These are phyloP conservation scores for Triangularia verruculosa DNA, from an alignment of 2,329 filamentous ascomycete species.

Conservation along the genomic window DNA sequence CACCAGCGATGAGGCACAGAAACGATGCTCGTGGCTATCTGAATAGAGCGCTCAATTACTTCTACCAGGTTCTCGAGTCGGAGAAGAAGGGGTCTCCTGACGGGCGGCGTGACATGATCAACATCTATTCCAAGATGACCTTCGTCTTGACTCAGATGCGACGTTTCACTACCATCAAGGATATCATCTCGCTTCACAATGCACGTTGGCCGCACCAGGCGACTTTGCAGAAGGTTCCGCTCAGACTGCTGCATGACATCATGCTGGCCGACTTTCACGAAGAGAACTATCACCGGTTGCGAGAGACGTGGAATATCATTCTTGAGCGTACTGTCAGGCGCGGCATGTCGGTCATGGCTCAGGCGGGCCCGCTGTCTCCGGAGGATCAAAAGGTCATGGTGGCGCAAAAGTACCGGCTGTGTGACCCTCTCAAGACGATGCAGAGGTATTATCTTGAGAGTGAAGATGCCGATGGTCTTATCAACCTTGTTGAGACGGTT, in stretches of 20 bases:
- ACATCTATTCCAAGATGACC: conserved; percentile 41
- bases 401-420: conserved; percentile 51
- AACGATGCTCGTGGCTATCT: conserved; percentile 29
- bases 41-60: conserved; percentile 35
- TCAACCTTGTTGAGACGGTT: conserved; percentile 53
- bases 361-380: conserved; percentile 21
- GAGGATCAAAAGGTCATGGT: conserved; percentile 37
- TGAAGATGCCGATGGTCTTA: conserved; percentile 46
- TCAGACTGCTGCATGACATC: conserved; percentile 58
- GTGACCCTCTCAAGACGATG: conserved; percentile 49
- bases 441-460: conserved; percentile 42
- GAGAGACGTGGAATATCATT: conserved; percentile 63
- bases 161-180: conserved; percentile 37
- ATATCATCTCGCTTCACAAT: conserved; percentile 49
- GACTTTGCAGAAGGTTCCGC: conserved; percentile 50
- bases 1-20: conserved; percentile 20
- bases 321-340: conserved; percentile 50
- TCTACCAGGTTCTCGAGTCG: conserved; percentile 33
- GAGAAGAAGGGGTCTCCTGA: conserved; percentile 14
- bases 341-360: conserved; percentile 31
- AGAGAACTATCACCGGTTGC: conserved; percentile 57
- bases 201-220: conserved; percentile 41
- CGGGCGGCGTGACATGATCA: conserved; percentile 25
- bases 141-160: conserved; percentile 42
- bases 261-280: conserved; percentile 65